phyloP scores from a whole-genome alignment of 106 monocot genomes.

The Narthecium ossifragum region DNA sequence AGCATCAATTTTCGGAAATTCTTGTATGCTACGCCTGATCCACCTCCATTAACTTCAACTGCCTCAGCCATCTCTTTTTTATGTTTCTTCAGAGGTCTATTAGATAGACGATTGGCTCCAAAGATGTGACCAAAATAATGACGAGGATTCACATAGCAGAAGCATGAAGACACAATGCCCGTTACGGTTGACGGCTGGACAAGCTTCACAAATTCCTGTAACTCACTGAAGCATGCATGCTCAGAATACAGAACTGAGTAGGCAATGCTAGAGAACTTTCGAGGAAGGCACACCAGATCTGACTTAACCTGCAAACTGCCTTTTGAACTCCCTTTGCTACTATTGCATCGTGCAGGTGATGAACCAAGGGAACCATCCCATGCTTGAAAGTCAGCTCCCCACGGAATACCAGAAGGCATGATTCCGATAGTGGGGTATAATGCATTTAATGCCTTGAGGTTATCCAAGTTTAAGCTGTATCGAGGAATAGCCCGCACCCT shows the following conservation, averaged over 20 bases:
- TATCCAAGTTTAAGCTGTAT: slow-evolving; percentile 54
- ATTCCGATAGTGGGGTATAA: slow-evolving; percentile 73
- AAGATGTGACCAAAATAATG: slow-evolving; percentile 45
- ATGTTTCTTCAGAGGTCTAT: background rate
- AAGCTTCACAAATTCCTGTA: slow-evolving; percentile 45
- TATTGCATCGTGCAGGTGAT: background rate
- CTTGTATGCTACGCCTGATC: slow-evolving; percentile 1
- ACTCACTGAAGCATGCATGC: slow-evolving; percentile 60
- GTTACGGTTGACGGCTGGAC: slow-evolving; percentile 37
- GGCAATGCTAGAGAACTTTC: slow-evolving; percentile 23
- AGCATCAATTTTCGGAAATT: slow-evolving; percentile 12
- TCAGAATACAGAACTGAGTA: slow-evolving; percentile 60
- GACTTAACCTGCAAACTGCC: background rate
- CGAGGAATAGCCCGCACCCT: slow-evolving; percentile 73
- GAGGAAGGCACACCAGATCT: background rate
- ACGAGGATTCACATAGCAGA: slow-evolving; percentile 45
- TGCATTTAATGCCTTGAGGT: slow-evolving; percentile 52
- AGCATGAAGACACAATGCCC: slow-evolving; percentile 56
- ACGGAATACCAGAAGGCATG: slow-evolving; percentile 68
- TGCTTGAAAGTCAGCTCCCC: slow-evolving; percentile 10
- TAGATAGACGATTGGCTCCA: slow-evolving; percentile 5
- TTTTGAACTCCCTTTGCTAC: background rate
- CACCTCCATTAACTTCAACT: slow-evolving; percentile 10
- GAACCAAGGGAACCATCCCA: background rate
- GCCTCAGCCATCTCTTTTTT: slow-evolving; percentile 2